phyloP scores from a whole-genome alignment of 805 yeast genomes.

The Kuraishia floccosa region DNA sequence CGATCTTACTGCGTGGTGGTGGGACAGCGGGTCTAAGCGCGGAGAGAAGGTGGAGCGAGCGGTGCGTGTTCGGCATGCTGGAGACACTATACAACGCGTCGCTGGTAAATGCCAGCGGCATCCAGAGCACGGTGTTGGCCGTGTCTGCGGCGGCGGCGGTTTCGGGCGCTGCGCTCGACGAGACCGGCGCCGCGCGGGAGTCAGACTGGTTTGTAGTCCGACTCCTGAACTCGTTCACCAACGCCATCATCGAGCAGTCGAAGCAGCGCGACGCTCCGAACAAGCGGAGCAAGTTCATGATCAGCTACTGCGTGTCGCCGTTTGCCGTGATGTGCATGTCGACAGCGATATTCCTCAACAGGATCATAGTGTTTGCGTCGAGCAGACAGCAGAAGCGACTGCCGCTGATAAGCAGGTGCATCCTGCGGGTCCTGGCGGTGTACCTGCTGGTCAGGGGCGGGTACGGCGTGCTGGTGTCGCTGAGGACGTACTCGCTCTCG shows the following conservation, averaged over 20 bases:
- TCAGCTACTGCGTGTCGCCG: constrained; percentile 34
- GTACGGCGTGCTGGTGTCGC: constrained; percentile 21
- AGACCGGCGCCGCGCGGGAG: too few species aligned
- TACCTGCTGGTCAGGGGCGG: constrained; percentile 19
- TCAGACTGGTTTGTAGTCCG: too few species aligned
- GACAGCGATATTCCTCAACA: constrained; percentile 45
- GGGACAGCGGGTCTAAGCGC: too few species aligned
- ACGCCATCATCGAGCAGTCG: constrained; percentile 22
- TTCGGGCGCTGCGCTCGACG: too few species aligned
- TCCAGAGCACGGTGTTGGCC: too few species aligned
- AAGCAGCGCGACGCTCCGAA: constrained; percentile 14
- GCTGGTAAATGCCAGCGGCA: too few species aligned
- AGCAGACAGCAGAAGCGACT: constrained; percentile 27
- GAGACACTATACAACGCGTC: too few species aligned
- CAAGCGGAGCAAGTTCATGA: constrained; percentile 28
- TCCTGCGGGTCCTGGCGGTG: constrained; percentile 27
- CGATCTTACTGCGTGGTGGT: too few species aligned
- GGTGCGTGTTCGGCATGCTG: too few species aligned
- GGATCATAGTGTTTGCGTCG: constrained; percentile 48
- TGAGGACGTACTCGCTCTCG: constrained; percentile 12
- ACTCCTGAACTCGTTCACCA: constrained; percentile 10
- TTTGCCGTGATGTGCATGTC: constrained; percentile 43
- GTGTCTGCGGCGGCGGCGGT: too few species aligned
- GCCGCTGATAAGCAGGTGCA: constrained; percentile 15
- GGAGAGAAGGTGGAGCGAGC: too few species aligned